These are phyloP conservation scores for Penicillium frequentans DNA, from an alignment of 2,329 filamentous ascomycete genomes.

Conservation along the genomic window DNA sequence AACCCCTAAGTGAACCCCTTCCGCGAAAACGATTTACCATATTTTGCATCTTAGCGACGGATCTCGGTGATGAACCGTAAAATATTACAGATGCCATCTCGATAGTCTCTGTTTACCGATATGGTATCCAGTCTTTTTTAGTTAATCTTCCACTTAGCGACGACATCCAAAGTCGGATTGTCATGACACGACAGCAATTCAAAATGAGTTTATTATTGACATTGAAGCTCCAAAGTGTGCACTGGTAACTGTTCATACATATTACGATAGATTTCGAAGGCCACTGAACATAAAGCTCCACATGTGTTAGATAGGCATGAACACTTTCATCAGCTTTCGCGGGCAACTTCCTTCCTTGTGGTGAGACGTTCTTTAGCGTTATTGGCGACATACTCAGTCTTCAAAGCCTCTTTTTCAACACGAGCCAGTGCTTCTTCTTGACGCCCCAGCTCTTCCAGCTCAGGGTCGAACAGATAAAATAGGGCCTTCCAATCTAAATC, in stretches of 20 bases:
- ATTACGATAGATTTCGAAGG: too few relatives aligned
- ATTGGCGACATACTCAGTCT: too few relatives aligned
- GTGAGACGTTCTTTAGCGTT: too few relatives aligned
- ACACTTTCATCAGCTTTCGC: too few relatives aligned
- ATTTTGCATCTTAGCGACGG: neutral
- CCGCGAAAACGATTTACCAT: neutral
- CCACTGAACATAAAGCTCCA: too few relatives aligned
- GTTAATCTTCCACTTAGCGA: neutral
- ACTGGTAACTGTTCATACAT: neutral
- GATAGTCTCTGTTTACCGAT: neutral
- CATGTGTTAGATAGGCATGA: too few relatives aligned
- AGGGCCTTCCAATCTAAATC: slow-evolving; percentile 38
- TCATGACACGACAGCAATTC: neutral
- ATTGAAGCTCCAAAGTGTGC: neutral
- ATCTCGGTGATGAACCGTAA: neutral
- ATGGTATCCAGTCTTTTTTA: neutral
- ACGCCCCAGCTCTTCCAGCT: too few relatives aligned
- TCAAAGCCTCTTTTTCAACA: too few relatives aligned
- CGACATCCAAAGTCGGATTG: neutral
- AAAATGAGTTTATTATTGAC: neutral
- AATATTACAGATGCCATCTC: neutral
- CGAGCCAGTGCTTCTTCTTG: too few relatives aligned
- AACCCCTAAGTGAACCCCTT: neutral
- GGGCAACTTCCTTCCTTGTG: too few relatives aligned
- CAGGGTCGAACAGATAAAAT: too few relatives aligned